Evolutionary conservation across 1,139 yeast species (phyloP).

Genomic region (Barnettozyma hawaiiensis): DNA sequence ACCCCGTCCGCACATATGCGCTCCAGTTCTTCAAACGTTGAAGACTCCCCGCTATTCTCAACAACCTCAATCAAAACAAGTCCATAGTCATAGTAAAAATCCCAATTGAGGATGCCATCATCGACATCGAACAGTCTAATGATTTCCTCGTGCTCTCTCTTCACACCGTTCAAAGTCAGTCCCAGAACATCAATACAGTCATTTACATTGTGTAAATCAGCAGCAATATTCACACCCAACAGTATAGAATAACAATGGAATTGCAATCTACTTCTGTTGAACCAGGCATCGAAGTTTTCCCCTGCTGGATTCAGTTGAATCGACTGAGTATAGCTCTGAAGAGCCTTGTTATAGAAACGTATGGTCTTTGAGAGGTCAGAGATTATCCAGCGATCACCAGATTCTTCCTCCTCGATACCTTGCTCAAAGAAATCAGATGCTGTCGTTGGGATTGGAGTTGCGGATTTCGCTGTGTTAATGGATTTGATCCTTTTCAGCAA

Average conservation of each 20-base stretch:
- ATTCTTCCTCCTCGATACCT: conserved; percentile 48
- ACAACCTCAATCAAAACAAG: conserved; percentile 41
- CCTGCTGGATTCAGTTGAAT: conserved; percentile 16
- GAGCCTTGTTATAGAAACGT: conserved; percentile 47
- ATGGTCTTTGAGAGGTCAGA: conserved; percentile 48
- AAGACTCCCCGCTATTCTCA: conserved; percentile 28
- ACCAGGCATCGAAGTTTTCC: conserved; percentile 29
- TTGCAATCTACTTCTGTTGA: conserved; percentile 42
- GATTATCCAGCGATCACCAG: conserved; percentile 53
- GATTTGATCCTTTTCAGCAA: conserved; percentile 10
- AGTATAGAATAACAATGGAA: conserved; percentile 43
- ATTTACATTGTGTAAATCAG: conserved; percentile 32
- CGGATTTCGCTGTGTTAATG: conserved; percentile 3
- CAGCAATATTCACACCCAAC: conserved; percentile 31
- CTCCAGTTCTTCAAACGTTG: conserved; percentile 11
- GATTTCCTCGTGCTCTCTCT: conserved; percentile 28
- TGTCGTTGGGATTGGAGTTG: conserved; percentile 23
- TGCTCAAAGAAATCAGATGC: conserved; percentile 41
- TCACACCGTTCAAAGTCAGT: conserved; percentile 31
- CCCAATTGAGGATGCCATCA: conserved; percentile 31
- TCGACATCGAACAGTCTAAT: conserved; percentile 9
- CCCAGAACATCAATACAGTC: conserved; percentile 31
- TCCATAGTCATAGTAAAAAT: conserved; percentile 40
- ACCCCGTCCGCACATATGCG: conserved; percentile 11
- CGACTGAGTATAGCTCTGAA: conserved; percentile 33